Conservation (phyloP, 208 protist species). For the Wallacemonas collosoma region DNA sequence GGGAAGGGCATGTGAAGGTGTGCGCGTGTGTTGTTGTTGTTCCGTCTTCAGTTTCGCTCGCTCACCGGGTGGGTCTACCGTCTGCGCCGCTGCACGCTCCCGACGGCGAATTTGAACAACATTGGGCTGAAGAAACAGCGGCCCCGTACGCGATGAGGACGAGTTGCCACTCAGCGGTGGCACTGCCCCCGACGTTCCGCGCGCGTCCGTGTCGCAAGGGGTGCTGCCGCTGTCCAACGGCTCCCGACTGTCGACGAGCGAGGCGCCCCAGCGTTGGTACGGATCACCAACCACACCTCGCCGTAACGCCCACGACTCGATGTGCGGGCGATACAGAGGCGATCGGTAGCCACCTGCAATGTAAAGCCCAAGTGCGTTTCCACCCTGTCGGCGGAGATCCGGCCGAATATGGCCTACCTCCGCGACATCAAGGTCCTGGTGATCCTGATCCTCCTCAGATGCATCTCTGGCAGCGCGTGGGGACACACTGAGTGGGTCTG, state of each 20-base stretch:
- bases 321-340: constrained; percentile 25
- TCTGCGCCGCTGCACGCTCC: constrained; percentile 18
- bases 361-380: constrained; percentile 56
- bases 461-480: not conserved
- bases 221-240: constrained; percentile 1
- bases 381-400: constrained; percentile 38
- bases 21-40: not conserved
- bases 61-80: not conserved
- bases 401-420: constrained; percentile 14
- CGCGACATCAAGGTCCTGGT: not conserved
- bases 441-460: constrained; percentile 25
- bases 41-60: too few relatives aligned
- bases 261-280: constrained; percentile 49
- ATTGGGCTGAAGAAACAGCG: constrained; percentile 12
- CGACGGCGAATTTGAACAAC: constrained; percentile 6
- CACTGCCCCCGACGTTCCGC: not conserved
- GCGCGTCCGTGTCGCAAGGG: not conserved
- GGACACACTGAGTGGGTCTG: constrained; percentile 20
- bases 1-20: constrained; percentile 22
- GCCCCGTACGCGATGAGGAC: not conserved
- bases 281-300: constrained; percentile 44
- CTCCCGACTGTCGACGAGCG: constrained; percentile 27
- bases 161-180: not conserved
- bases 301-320: constrained; percentile 24
- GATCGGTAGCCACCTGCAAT: constrained; percentile 41